These are phyloP conservation scores for Lyophyllum semitale DNA, from an alignment of 768 basidiomycete genomes.

Conservation along the genomic window DNA sequence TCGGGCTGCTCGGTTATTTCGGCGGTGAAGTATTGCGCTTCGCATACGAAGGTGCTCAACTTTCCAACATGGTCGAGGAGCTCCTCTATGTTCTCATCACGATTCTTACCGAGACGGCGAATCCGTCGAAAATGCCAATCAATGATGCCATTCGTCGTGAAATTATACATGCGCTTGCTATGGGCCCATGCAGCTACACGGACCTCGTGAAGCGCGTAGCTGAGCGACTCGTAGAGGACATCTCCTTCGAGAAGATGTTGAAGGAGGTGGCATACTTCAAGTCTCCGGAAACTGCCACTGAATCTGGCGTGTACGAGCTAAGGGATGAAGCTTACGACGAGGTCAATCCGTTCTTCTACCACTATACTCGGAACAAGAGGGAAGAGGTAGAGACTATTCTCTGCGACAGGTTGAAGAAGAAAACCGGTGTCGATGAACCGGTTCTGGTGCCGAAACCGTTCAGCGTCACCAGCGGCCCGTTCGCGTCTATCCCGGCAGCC, in stretches of 20 bases:
- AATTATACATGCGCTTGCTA: constrained; percentile 86
- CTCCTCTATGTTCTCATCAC: constrained; percentile 85
- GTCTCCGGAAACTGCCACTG: constrained; percentile 74
- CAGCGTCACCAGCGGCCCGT: constrained; percentile 66
- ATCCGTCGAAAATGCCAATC: constrained; percentile 68
- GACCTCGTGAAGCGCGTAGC: constrained; percentile 91
- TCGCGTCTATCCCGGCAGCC: constrained; percentile 59
- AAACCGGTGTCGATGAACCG: constrained; percentile 58
- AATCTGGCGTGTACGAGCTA: constrained; percentile 87
- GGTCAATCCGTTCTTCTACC: constrained; percentile 94
- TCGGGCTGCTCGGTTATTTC: constrained; percentile 81
- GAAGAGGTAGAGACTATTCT: constrained; percentile 87
- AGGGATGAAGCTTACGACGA: constrained; percentile 82
- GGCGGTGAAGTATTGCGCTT: constrained; percentile 61
- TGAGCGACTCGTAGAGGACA: constrained; percentile 84
- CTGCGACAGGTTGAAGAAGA: constrained; percentile 66
- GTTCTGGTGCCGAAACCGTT: constrained; percentile 78
- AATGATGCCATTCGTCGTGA: constrained; percentile 73
- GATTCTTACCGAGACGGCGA: constrained; percentile 80
- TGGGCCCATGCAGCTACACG: constrained; percentile 86
- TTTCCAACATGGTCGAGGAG: constrained; percentile 90
- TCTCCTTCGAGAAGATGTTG: constrained; percentile 79
- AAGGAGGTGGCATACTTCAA: constrained; percentile 80
- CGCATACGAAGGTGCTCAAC: constrained; percentile 68
- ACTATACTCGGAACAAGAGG: constrained; percentile 91